phyloP scores from a whole-genome alignment of 1,284 basidiomycete species.

The Moesziomyces antarcticus region DNA sequence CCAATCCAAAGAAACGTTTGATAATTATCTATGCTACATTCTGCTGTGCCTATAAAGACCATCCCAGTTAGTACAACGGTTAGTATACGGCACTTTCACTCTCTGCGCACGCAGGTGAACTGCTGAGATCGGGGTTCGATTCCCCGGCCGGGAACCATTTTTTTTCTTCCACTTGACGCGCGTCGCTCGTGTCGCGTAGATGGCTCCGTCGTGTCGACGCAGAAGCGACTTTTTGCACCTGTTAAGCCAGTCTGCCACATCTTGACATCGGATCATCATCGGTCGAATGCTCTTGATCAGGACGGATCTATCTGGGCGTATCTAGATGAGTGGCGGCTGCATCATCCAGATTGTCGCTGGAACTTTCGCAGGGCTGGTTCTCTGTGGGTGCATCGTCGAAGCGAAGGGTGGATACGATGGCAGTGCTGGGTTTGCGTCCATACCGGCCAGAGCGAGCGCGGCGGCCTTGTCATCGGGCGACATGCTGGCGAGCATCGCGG shows the following conservation, averaged over 20 bases:
- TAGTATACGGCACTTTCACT: constrained; percentile 17
- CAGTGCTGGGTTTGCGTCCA: constrained; percentile 5
- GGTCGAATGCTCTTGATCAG: too few species aligned
- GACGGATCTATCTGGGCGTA: too few species aligned
- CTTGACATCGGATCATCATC: too few species aligned
- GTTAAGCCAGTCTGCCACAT: too few species aligned
- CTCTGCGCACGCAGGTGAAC: not conserved
- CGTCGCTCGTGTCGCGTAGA: too few species aligned
- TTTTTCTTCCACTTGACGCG: constrained; percentile 1
- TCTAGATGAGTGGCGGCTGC: constrained; percentile 5
- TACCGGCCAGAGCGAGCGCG: constrained; percentile 26
- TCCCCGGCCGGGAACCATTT: constrained; percentile 11
- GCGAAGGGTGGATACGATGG: not conserved
- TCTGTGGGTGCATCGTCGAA: not conserved
- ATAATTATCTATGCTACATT: too few species aligned
- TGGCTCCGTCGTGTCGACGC: too few species aligned
- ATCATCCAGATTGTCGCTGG: not conserved
- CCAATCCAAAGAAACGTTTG: too few species aligned
- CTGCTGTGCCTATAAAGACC: not conserved
- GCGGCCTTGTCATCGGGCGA: constrained; percentile 25
- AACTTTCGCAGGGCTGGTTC: not conserved
- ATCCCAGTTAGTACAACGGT: constrained; percentile 13
- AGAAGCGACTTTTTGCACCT: too few species aligned
- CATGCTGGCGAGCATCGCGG: constrained; percentile 34
- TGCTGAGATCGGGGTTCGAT: constrained; percentile 28